Evolutionary conservation across 2,329 filamentous ascomycete genomes (phyloP).

Genomic region (Aspergillus sp.): DNA sequence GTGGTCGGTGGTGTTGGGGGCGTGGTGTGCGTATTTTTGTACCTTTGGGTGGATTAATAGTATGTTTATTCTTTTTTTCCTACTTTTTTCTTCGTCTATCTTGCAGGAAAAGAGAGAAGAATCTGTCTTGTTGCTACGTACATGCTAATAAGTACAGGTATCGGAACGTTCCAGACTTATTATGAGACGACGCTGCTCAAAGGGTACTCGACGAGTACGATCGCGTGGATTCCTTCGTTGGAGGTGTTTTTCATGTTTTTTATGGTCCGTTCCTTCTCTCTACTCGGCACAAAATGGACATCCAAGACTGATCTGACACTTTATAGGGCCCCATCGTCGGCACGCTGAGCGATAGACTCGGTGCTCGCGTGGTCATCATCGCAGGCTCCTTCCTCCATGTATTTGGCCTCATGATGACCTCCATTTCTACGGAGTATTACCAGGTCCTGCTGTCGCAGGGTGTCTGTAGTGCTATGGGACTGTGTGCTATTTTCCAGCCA

Average conservation of each 20-base stretch:
- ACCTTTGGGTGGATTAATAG: slow-evolving; percentile 51
- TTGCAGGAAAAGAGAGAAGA: background rate
- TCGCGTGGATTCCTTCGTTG: slow-evolving; percentile 60
- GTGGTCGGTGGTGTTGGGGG: slow-evolving; percentile 7
- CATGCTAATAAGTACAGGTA: slow-evolving; percentile 24
- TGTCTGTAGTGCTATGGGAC: slow-evolving; percentile 52
- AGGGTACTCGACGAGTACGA: slow-evolving; percentile 50
- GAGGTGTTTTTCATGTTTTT: slow-evolving; percentile 9
- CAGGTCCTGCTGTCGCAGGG: slow-evolving; percentile 57
- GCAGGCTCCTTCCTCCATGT: slow-evolving; percentile 55
- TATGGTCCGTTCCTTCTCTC: slow-evolving; percentile 21
- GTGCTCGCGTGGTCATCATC: slow-evolving; percentile 57
- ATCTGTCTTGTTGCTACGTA: background rate
- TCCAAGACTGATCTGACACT: too few relatives aligned
- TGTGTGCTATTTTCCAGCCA: slow-evolving; percentile 22
- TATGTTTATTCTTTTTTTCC: background rate
- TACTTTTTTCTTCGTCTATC: background rate
- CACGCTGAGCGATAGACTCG: slow-evolving; percentile 28
- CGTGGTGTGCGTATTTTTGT: slow-evolving; percentile 38
- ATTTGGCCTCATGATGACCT: slow-evolving; percentile 57
- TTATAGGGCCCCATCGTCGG: background rate
- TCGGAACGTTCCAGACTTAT: slow-evolving; percentile 61
- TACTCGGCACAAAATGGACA: too few relatives aligned
- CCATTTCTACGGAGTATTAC: slow-evolving; percentile 43
- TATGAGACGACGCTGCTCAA: slow-evolving; percentile 54